Percentiles rank a stretch among this genome's conserved stretches.
These are phyloP conservation scores for Medicago arabica DNA, from an alignment of 306 rosid species.

Conservation along the genomic window DNA sequence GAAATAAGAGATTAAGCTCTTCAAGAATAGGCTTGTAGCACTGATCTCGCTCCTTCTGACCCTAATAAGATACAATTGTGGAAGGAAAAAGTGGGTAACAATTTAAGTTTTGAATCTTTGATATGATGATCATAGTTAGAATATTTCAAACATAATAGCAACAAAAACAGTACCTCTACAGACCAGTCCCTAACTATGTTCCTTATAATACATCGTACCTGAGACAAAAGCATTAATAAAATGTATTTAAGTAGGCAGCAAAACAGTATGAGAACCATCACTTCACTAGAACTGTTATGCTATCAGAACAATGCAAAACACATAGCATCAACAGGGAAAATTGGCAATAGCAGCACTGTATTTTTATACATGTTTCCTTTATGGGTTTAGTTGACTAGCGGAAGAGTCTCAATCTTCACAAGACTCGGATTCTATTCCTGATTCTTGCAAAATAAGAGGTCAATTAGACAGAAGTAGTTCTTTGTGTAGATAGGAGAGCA, in stretches of 20 bases:
- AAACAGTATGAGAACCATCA: constrained; percentile 17
- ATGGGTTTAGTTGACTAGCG: constrained; percentile 4
- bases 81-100: constrained; percentile 5
- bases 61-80: constrained; percentile 57
- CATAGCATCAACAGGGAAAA: not conserved
- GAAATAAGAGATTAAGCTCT: constrained; percentile 78
- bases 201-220: constrained; percentile 93
- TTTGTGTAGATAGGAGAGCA: constrained; percentile 15
- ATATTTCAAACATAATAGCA: not conserved
- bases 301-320: constrained; percentile 3
- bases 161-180: constrained; percentile 63
- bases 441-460: constrained; percentile 5
- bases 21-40: constrained; percentile 94
- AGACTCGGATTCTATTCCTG: constrained; percentile 9
- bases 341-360: not conserved
- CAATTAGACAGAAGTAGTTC: not conserved
- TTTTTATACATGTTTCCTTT: not conserved
- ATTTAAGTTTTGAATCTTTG: not conserved
- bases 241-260: constrained; percentile 6
- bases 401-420: not conserved
- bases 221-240: constrained; percentile 35
- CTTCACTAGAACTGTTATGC: constrained; percentile 24
- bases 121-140: constrained; percentile 23
- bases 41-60: constrained; percentile 91
- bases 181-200: constrained; percentile 98